Conservation (phyloP, 768 basidiomycete species). For the Auriculariales sp. region DNA sequence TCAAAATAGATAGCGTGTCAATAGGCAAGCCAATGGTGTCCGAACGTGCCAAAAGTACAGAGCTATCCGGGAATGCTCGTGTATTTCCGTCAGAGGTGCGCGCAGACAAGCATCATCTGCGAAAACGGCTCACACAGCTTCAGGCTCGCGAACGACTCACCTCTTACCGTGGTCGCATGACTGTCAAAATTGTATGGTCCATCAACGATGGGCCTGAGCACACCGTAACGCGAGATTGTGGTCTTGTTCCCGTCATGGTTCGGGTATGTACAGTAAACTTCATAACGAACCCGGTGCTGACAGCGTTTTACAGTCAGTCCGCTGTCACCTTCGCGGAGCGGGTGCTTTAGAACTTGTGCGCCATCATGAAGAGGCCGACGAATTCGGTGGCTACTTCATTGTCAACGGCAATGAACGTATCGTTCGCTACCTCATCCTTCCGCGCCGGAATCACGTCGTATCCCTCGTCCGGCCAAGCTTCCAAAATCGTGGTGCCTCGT, state of each 20-base stretch:
- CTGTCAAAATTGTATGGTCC: slow-evolving; percentile 72
- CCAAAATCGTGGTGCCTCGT: slow-evolving; percentile 82
- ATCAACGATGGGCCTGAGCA: slow-evolving; percentile 57
- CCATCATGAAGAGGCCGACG: slow-evolving; percentile 92
- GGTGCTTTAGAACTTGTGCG: slow-evolving; percentile 76
- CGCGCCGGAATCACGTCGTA: slow-evolving; percentile 89
- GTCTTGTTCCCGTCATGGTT: slow-evolving; percentile 92
- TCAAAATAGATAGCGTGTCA: slow-evolving; percentile 79
- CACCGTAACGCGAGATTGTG: slow-evolving; percentile 68
- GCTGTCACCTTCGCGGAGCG: slow-evolving; percentile 82
- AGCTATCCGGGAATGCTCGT: slow-evolving; percentile 30
- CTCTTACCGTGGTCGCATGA: slow-evolving; percentile 86
- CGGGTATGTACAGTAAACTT: slow-evolving; percentile 42
- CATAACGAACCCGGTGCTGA: neutral
- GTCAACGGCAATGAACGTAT: slow-evolving; percentile 98
- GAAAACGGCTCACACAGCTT: neutral
- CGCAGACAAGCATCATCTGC: neutral
- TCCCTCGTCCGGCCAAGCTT: slow-evolving; percentile 87
- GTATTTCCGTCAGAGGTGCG: slow-evolving; percentile 82
- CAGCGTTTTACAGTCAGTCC: slow-evolving; percentile 46
- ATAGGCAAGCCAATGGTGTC: slow-evolving; percentile 77
- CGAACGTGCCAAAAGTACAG: slow-evolving; percentile 67
- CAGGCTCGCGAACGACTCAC: slow-evolving; percentile 88
- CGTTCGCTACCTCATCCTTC: slow-evolving; percentile 93
- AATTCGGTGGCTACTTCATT: slow-evolving; percentile 97